These are phyloP conservation scores for Saitozyma podzolica DNA, from an alignment of 768 basidiomycete species.

Conservation along the genomic window DNA sequence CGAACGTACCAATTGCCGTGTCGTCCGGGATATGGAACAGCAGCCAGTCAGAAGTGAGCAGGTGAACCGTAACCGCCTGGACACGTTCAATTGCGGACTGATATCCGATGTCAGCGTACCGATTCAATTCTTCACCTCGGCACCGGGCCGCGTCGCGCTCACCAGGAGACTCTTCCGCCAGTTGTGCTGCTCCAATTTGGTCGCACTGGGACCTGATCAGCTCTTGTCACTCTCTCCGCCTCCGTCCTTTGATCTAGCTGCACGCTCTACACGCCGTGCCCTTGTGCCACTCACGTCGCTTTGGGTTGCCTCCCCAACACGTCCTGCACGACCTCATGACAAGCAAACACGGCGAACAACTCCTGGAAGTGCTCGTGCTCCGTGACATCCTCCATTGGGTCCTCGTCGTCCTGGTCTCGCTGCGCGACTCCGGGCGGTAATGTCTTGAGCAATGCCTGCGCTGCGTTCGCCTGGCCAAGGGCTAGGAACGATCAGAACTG, in stretches of 20 bases:
- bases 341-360: slow-evolving; percentile 41
- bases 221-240: neutral
- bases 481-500: slow-evolving; percentile 55
- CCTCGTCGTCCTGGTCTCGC: slow-evolving; percentile 11
- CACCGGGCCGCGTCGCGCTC: slow-evolving; percentile 5
- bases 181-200: slow-evolving; percentile 49
- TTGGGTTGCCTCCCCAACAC: slow-evolving; percentile 35
- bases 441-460: slow-evolving; percentile 51
- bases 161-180: slow-evolving; percentile 45
- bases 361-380: slow-evolving; percentile 41
- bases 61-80: slow-evolving; percentile 65
- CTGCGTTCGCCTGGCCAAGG: slow-evolving; percentile 71
- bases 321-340: slow-evolving; percentile 40
- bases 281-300: slow-evolving; percentile 25
- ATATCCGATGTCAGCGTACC: slow-evolving; percentile 1
- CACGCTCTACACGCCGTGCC: neutral
- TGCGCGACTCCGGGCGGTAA: slow-evolving; percentile 35
- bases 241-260: neutral
- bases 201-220: slow-evolving; percentile 23
- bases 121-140: neutral
- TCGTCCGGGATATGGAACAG: slow-evolving; percentile 21
- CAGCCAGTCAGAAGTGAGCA: slow-evolving; percentile 59
- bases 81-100: slow-evolving; percentile 63
- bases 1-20: slow-evolving; percentile 9
- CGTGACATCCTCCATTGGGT: slow-evolving; percentile 25